A percentile compares a stretch with the other conserved stretches of the same genome.
phyloP scores from a whole-genome alignment of 1,284 basidiomycete species.

The Ustilago sp. region DNA sequence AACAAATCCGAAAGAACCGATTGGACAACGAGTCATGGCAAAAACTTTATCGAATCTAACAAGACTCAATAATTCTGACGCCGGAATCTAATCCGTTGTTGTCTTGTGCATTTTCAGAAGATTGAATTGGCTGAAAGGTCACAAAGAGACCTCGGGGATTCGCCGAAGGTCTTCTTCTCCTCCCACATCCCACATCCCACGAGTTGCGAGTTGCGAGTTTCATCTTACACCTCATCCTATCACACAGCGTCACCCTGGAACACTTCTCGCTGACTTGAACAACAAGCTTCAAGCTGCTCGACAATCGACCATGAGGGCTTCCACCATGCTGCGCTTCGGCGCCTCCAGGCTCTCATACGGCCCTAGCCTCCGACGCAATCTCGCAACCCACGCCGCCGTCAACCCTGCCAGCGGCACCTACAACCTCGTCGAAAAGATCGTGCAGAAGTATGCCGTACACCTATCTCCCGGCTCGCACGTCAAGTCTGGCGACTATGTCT shows the following conservation, averaged over 20 bases:
- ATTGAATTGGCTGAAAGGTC: neutral
- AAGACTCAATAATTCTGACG: constrained; percentile 6
- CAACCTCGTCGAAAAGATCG: constrained; percentile 90
- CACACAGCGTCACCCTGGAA: neutral
- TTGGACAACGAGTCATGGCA: constrained; percentile 39
- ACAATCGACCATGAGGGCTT: constrained; percentile 33
- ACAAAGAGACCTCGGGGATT: constrained; percentile 15
- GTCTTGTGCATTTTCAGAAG: constrained; percentile 7
- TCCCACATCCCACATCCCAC: constrained; percentile 6
- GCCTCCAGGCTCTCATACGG: constrained; percentile 17
- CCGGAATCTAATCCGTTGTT: constrained; percentile 9
- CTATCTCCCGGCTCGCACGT: constrained; percentile 76
- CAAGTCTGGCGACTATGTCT: constrained; percentile 97
- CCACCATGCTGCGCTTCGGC: constrained; percentile 39
- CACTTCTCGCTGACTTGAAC: neutral
- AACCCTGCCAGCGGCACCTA: constrained; percentile 38
- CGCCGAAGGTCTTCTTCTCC: constrained; percentile 22
- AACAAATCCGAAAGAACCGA: constrained; percentile 34
- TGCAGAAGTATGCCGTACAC: constrained; percentile 94
- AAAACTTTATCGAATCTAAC: neutral
- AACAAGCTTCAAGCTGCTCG: neutral
- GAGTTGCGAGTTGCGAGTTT: neutral
- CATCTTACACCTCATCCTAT: neutral
- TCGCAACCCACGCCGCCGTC: constrained; percentile 43
- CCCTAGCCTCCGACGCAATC: constrained; percentile 23